Evolutionary conservation across 768 basidiomycete species (phyloP).

Genomic region (Rhizopogon rudus): DNA sequence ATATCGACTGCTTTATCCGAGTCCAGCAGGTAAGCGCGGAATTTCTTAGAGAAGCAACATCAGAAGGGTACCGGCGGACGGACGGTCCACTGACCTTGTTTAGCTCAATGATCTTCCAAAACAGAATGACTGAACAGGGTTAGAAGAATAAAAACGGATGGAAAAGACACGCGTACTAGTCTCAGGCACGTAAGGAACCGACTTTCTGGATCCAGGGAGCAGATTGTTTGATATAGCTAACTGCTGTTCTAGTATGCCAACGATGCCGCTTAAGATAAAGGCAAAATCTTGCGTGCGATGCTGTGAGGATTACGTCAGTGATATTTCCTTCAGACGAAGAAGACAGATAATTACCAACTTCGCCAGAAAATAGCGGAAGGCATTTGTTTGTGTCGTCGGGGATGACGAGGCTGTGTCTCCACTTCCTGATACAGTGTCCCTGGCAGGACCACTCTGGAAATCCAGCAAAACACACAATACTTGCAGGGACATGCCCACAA

Average conservation of each 20-base stretch:
- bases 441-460: constrained; percentile 74
- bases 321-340: constrained; percentile 5
- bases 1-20: constrained; percentile 77
- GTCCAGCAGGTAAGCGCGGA: constrained; percentile 75
- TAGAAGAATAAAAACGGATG: constrained; percentile 2
- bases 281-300: constrained; percentile 88
- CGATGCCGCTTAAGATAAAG: constrained; percentile 75
- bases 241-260: constrained; percentile 67
- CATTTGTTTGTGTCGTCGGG: constrained; percentile 70
- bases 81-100: constrained; percentile 64
- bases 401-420: constrained; percentile 39
- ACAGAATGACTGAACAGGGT: constrained; percentile 53
- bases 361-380: constrained; percentile 88
- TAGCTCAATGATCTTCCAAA: constrained; percentile 90
- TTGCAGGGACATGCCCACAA: constrained; percentile 75
- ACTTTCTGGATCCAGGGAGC: constrained; percentile 81
- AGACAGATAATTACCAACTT: constrained; percentile 55
- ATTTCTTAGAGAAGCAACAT: constrained; percentile 60
- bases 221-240: constrained; percentile 68
- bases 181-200: constrained; percentile 79
- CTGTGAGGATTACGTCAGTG: constrained; percentile 31
- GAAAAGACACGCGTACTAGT: constrained; percentile 49
- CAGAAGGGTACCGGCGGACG: background rate
- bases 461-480: constrained; percentile 72
- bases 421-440: constrained; percentile 40